A percentile compares a stretch with the other conserved stretches of the same genome.
These are phyloP conservation scores for Typha latifolia DNA, from an alignment of 176 grass and related monocot species.

Conservation along the genomic window DNA sequence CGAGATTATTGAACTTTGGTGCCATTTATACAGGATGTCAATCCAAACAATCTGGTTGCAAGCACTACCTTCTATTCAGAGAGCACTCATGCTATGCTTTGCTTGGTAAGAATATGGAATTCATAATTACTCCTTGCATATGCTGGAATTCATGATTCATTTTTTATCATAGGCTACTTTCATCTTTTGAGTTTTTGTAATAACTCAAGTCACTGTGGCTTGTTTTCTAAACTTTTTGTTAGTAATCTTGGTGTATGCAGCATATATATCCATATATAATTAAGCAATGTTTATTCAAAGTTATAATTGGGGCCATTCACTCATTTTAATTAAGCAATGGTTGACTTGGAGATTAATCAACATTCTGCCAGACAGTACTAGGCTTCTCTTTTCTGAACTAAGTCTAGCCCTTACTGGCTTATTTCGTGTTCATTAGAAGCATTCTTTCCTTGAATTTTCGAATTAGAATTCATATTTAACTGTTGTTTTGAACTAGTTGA, in stretches of 20 bases:
- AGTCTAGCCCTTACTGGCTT: background rate
- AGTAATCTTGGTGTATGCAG: too few relatives aligned
- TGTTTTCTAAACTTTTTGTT: too few relatives aligned
- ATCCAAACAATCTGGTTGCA: conserved; percentile 89
- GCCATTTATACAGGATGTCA: conserved; percentile 50
- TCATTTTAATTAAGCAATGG: too few relatives aligned
- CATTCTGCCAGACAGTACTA: background rate
- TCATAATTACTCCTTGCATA: background rate
- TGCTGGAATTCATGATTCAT: too few relatives aligned
- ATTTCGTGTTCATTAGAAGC: background rate
- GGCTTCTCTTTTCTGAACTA: background rate
- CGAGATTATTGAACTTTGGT: conserved; percentile 22
- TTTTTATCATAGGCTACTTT: too few relatives aligned
- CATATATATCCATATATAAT: too few relatives aligned
- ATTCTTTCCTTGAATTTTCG: background rate
- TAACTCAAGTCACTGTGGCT: too few relatives aligned
- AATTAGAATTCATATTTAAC: background rate
- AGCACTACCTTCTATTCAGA: conserved; percentile 91
- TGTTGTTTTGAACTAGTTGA: background rate
- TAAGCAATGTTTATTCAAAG: too few relatives aligned
- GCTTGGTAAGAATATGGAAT: conserved; percentile 61
- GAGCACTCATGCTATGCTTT: conserved; percentile 62
- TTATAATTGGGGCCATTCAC: too few relatives aligned
- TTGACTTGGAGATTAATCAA: too few relatives aligned
- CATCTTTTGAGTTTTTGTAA: background rate